These are phyloP conservation scores for Beauveria sp. DNA, from an alignment of 2,329 filamentous ascomycete species.

Conservation along the genomic window DNA sequence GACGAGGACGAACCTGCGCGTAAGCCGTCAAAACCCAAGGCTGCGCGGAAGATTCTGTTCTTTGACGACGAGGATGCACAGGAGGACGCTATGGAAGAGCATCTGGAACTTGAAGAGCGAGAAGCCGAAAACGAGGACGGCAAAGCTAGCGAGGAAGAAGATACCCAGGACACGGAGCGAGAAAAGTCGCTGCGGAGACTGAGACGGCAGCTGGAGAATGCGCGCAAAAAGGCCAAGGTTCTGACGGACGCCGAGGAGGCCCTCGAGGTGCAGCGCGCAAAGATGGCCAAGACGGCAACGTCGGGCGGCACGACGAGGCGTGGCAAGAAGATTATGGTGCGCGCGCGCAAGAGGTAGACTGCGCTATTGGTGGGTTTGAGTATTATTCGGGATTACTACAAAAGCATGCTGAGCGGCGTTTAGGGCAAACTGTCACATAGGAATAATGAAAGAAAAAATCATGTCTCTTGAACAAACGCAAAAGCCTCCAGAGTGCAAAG, in stretches of 20 bases:
- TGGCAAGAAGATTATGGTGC: conserved; percentile 55
- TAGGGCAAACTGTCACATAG: background rate
- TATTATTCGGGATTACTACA: background rate
- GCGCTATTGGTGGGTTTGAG: background rate
- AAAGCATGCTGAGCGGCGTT: conserved; percentile 5
- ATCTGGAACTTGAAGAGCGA: conserved; percentile 24
- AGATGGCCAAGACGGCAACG: conserved; percentile 59
- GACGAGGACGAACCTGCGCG: conserved; percentile 23
- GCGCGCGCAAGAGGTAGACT: conserved; percentile 50
- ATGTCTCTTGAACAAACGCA: background rate
- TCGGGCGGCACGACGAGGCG: conserved; percentile 50
- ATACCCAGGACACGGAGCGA: conserved; percentile 28
- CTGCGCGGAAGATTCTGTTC: conserved; percentile 45
- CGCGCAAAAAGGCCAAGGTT: conserved; percentile 46
- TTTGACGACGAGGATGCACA: conserved; percentile 32
- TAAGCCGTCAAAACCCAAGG: conserved; percentile 22
- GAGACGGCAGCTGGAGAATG: conserved; percentile 38
- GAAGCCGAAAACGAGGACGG: conserved; percentile 19
- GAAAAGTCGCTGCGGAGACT: conserved; percentile 38
- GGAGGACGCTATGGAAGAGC: conserved; percentile 22
- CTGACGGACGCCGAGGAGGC: conserved; percentile 48
- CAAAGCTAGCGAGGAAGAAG: conserved; percentile 14
- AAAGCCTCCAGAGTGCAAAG: background rate
- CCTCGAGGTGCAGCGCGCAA: conserved; percentile 51
- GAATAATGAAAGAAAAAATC: background rate